Percentiles rank a stretch among this genome's conserved stretches.
Evolutionary conservation across 345 rosid species (phyloP).

Genomic region (Chamaenerion angustifolium): DNA sequence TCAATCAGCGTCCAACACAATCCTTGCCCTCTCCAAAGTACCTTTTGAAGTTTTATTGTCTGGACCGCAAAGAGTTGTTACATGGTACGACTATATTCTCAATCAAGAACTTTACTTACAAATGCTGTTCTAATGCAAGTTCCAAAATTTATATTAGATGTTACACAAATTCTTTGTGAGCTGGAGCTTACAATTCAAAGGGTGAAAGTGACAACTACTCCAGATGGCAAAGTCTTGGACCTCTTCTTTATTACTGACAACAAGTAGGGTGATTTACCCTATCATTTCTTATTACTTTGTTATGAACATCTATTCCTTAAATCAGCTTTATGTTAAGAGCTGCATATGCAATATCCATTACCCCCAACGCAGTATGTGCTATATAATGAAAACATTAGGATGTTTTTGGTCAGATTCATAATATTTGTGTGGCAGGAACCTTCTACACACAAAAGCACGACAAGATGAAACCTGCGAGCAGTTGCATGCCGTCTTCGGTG

Average conservation of each 20-base stretch:
- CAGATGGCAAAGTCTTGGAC: constrained; percentile 67
- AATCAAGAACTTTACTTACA: neutral
- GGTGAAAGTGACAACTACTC: constrained; percentile 75
- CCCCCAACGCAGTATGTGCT: no score
- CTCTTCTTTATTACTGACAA: constrained; percentile 78
- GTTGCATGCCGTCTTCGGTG: constrained; percentile 55
- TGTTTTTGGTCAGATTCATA: no score
- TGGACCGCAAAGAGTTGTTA: constrained; percentile 48
- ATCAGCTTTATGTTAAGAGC: no score
- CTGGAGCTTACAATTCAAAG: constrained; percentile 73
- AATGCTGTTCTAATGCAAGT: constrained; percentile 2
- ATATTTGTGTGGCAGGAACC: constrained; percentile 37
- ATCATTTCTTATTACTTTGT: no score
- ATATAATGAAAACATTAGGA: no score
- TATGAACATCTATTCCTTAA: no score
- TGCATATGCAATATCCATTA: no score
- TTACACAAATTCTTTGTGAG: constrained; percentile 60
- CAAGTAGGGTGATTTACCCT: constrained; percentile 27
- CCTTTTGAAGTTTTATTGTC: constrained; percentile 57
- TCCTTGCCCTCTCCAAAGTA: constrained; percentile 37
- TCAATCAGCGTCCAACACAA: constrained; percentile 21
- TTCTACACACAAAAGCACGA: constrained; percentile 42
- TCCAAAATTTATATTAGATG: constrained; percentile 33
- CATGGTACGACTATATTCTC: constrained; percentile 34
- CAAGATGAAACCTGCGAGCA: constrained; percentile 47